Conservation (phyloP, 2,329 filamentous ascomycete species). For the Cladophialophora exuberans region DNA sequence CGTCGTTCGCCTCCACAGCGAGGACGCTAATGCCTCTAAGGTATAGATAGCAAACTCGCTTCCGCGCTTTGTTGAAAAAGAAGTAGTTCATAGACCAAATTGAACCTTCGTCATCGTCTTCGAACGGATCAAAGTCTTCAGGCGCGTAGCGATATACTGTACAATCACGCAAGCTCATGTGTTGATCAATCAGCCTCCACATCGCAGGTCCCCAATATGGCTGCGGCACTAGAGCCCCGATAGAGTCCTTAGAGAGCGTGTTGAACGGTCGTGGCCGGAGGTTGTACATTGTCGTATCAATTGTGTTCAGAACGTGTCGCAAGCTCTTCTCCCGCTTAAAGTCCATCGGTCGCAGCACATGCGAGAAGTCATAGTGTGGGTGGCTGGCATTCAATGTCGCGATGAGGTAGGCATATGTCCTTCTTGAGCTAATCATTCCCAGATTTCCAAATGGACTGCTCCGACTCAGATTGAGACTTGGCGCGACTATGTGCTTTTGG, state of each 20-base stretch:
- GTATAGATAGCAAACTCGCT: conserved; percentile 92
- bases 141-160: conserved; percentile 88
- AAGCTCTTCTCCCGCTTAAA: conserved; percentile 84
- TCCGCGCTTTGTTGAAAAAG: conserved; percentile 91
- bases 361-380: conserved; percentile 95
- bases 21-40: conserved; percentile 77
- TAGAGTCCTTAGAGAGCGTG: conserved; percentile 41
- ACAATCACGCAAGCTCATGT: conserved; percentile 90
- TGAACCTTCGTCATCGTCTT: conserved; percentile 87
- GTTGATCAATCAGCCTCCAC: conserved; percentile 90
- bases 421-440: conserved; percentile 82
- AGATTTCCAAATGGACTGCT: conserved; percentile 91
- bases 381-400: conserved; percentile 96
- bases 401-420: conserved; percentile 94
- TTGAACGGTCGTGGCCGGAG: conserved; percentile 67
- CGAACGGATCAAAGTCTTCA: conserved; percentile 79
- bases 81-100: conserved; percentile 98
- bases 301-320: conserved; percentile 78
- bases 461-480: conserved; percentile 73
- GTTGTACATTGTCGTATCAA: conserved; percentile 86
- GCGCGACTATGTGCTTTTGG: conserved; percentile 70
- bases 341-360: conserved; percentile 83
- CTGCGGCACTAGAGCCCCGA: conserved; percentile 51
- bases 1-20: conserved; percentile 67
- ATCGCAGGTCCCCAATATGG: conserved; percentile 80